phyloP scores from a whole-genome alignment of 441 rosid species.

The Adansonia grandidieri region DNA sequence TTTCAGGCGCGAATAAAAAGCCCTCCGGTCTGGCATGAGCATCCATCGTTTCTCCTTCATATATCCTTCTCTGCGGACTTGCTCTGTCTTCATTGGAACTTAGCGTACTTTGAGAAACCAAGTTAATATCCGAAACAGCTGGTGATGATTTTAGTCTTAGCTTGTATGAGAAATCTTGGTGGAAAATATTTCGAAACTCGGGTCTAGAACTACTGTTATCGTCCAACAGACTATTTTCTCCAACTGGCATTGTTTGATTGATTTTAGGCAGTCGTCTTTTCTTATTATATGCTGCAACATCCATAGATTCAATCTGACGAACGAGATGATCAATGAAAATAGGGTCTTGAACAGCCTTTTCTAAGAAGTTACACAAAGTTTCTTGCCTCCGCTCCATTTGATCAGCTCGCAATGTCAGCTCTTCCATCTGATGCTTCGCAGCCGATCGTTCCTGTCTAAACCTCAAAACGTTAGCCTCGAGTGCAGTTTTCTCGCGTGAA shows the following conservation, averaged over 20 bases:
- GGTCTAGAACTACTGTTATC: slow-evolving; percentile 60
- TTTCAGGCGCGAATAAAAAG: slow-evolving; percentile 55
- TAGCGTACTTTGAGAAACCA: slow-evolving; percentile 78
- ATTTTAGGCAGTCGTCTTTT: slow-evolving; percentile 75
- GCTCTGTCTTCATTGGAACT: slow-evolving; percentile 76
- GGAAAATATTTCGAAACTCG: slow-evolving; percentile 65
- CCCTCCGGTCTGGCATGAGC: slow-evolving; percentile 51
- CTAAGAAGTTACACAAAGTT: slow-evolving; percentile 52
- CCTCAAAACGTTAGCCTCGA: slow-evolving; percentile 62
- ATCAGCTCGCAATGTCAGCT: slow-evolving; percentile 52
- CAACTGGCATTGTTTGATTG: slow-evolving; percentile 54
- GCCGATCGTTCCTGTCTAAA: slow-evolving; percentile 55
- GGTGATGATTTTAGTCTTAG: slow-evolving; percentile 81
- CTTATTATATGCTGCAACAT: slow-evolving; percentile 71
- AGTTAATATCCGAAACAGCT: slow-evolving; percentile 80
- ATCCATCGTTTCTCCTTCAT: slow-evolving; percentile 54
- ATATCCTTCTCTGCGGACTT: slow-evolving; percentile 52
- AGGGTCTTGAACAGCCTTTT: slow-evolving; percentile 61
- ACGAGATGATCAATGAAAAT: slow-evolving; percentile 61
- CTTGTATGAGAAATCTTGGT: slow-evolving; percentile 77
- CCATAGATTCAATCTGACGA: slow-evolving; percentile 67
- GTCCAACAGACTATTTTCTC: slow-evolving; percentile 63
- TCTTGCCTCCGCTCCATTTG: slow-evolving; percentile 76
- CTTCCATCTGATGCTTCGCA: slow-evolving; percentile 60
- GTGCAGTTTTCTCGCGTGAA: slow-evolving; percentile 61